phyloP scores from a whole-genome alignment of 208 protist genomes.

The Wallacemonas collosoma region DNA sequence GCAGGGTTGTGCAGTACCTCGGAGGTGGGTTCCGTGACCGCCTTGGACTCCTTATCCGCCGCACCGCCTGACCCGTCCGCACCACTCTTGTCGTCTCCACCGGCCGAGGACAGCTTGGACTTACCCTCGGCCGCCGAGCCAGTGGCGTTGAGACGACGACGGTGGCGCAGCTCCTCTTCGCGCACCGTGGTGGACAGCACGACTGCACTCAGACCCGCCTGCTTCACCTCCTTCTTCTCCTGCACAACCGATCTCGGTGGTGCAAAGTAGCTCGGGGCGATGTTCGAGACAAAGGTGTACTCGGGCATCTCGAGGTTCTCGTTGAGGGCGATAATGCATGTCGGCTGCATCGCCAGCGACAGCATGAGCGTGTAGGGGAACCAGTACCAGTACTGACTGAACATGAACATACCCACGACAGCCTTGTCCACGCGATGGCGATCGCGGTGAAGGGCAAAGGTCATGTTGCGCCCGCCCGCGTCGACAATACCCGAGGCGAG shows the following conservation, averaged over 20 bases:
- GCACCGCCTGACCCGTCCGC: conserved; percentile 2
- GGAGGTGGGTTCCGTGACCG: conserved; percentile 45
- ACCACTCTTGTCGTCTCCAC: neutral
- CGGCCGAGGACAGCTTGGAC: conserved; percentile 15
- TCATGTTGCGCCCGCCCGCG: conserved; percentile 97
- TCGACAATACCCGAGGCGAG: conserved; percentile 97
- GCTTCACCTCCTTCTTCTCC: conserved; percentile 88
- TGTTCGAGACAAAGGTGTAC: conserved; percentile 93
- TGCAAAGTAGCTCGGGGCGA: conserved; percentile 94
- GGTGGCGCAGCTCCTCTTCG: conserved; percentile 82
- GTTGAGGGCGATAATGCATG: conserved; percentile 98
- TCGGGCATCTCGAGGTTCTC: conserved; percentile 95
- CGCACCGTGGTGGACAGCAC: conserved; percentile 89
- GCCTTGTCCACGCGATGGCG: conserved; percentile 95
- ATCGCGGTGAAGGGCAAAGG: conserved; percentile 93
- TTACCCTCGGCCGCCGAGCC: conserved; percentile 6
- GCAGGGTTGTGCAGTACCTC: conserved; percentile 81
- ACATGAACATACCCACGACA: conserved; percentile 98
- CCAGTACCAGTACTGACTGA: conserved; percentile 99
- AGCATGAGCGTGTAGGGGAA: conserved; percentile 98
- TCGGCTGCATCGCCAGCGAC: conserved; percentile 96
- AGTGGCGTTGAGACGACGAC: conserved; percentile 28
- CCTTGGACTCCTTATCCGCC: conserved; percentile 38
- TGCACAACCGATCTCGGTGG: conserved; percentile 81
- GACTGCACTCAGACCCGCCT: conserved; percentile 58